Conservation (phyloP, 2,329 filamentous ascomycete genomes). For the Ploettnerulaceae sp. region DNA sequence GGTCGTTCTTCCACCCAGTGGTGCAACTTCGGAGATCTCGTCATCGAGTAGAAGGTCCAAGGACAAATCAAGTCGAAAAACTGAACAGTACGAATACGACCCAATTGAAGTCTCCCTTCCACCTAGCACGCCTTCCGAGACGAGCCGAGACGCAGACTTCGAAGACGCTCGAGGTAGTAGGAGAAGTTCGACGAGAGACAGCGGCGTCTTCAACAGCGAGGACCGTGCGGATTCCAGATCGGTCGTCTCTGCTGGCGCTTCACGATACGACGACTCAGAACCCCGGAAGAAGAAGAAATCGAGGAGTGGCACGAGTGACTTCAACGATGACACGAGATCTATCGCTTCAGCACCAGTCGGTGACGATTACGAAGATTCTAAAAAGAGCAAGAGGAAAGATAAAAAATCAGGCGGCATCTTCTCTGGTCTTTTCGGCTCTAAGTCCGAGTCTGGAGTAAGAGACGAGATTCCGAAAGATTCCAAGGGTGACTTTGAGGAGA, state of each 20-base stretch:
- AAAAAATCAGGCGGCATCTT: slow-evolving; percentile 40
- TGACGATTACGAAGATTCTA: slow-evolving; percentile 33
- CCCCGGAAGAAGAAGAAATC: slow-evolving; percentile 34
- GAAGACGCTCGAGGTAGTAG: slow-evolving; percentile 35
- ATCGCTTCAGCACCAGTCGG: slow-evolving; percentile 40
- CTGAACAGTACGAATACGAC: slow-evolving; percentile 26
- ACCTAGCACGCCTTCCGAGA: slow-evolving; percentile 29
- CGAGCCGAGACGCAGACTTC: slow-evolving; percentile 26
- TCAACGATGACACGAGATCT: slow-evolving; percentile 45
- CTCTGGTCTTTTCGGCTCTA: slow-evolving; percentile 40
- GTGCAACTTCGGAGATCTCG: slow-evolving; percentile 8
- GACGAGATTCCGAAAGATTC: slow-evolving; percentile 26
- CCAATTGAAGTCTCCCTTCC: slow-evolving; percentile 31
- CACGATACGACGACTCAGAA: slow-evolving; percentile 33
- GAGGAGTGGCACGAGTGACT: slow-evolving; percentile 39
- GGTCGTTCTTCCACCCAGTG: slow-evolving; percentile 10
- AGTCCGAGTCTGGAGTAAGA: slow-evolving; percentile 28
- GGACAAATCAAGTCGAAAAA: slow-evolving; percentile 25
- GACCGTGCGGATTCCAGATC: slow-evolving; percentile 41
- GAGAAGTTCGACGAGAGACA: slow-evolving; percentile 37
- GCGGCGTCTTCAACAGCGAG: slow-evolving; percentile 40
- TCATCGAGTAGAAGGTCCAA: slow-evolving; percentile 13
- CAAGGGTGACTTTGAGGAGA: slow-evolving; percentile 30
- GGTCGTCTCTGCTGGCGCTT: slow-evolving; percentile 42
- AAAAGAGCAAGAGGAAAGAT: slow-evolving; percentile 36